A percentile compares a stretch with the other conserved stretches of the same genome.
phyloP scores from a whole-genome alignment of 2,329 filamentous ascomycete species.

The Aspergillus brunneoviolaceus region DNA sequence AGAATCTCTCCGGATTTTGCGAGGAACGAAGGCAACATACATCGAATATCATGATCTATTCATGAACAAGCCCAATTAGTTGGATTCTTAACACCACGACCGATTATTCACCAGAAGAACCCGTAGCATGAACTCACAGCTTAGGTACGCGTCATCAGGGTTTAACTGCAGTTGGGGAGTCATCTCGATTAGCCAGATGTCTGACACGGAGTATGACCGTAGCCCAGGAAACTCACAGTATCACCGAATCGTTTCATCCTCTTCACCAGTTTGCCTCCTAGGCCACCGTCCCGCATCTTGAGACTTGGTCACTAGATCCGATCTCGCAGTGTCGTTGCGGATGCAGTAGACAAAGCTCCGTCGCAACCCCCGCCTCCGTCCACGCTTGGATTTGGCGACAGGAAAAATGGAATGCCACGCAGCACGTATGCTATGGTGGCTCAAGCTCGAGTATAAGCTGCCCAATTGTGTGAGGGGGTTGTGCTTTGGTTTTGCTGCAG shows the following conservation, averaged over 20 bases:
- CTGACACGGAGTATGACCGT: neutral
- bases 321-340: neutral
- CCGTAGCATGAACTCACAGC: slow-evolving; percentile 56
- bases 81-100: neutral
- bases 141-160: slow-evolving; percentile 68
- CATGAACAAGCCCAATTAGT: slow-evolving; percentile 15
- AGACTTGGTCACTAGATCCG: neutral
- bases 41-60: slow-evolving; percentile 63
- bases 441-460: neutral
- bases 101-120: neutral
- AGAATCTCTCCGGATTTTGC: slow-evolving; percentile 6
- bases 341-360: neutral
- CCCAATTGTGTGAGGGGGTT: neutral
- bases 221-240: slow-evolving; percentile 29
- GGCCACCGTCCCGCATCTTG: slow-evolving; percentile 28
- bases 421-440: neutral
- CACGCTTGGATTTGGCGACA: neutral
- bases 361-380: neutral
- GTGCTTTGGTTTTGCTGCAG: neutral
- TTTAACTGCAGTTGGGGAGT: slow-evolving; percentile 39
- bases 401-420: neutral
- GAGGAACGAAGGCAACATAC: slow-evolving; percentile 45
- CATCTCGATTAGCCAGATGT: slow-evolving; percentile 19
- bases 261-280: slow-evolving; percentile 35
- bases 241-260: slow-evolving; percentile 39